A percentile compares a stretch with the other conserved stretches of the same genome.
Conservation (phyloP, 805 yeast genomes). For the Saccharomycopsis fermentans region DNA sequence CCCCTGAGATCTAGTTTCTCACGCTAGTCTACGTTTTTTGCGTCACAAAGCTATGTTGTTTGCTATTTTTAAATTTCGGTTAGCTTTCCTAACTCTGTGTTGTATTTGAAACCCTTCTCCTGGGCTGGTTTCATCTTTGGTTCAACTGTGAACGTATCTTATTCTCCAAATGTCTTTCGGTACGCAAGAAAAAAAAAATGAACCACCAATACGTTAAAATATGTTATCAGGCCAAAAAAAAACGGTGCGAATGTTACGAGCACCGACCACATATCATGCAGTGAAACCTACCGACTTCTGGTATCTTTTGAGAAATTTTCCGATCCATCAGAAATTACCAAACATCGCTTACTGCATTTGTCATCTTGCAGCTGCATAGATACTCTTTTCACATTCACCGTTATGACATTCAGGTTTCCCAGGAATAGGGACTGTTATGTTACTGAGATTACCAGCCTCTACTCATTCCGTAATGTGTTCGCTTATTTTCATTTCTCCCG, state of each 20-base stretch:
- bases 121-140: not conserved
- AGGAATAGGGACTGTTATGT: not conserved
- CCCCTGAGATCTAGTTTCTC: not conserved
- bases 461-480: not conserved
- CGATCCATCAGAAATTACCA: slow-evolving; percentile 1
- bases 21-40: no score
- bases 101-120: no score
- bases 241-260: not conserved
- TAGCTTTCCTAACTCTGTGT: no score
- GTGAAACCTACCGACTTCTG: not conserved
- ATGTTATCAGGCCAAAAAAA: not conserved
- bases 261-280: not conserved
- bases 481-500: not conserved
- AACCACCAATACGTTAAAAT: no score
- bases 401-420: not conserved
- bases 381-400: not conserved
- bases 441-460: not conserved
- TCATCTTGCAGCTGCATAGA: not conserved
- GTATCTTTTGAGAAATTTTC: not conserved
- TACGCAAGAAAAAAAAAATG: no score
- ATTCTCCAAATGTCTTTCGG: no score
- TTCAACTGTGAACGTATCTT: not conserved
- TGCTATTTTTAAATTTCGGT: no score
- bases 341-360: not conserved
- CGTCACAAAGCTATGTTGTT: no score